Base-by-base conservation (phyloP, 2,329 filamentous ascomycete species). In the Chrysoporthe austroafricana region DNA sequence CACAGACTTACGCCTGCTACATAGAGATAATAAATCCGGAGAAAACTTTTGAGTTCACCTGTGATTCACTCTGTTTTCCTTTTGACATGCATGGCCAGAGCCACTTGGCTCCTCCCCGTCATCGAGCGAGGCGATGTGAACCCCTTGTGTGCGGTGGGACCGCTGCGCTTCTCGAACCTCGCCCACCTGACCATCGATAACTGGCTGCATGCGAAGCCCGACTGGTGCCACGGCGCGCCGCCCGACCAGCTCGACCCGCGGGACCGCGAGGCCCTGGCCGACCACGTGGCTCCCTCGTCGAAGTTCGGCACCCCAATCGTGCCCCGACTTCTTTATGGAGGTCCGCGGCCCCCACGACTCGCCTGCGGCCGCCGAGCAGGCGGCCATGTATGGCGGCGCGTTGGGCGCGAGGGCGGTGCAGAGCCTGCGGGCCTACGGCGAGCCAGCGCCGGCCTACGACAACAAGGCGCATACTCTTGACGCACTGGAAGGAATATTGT, bases 321-420 rank as follows among this genome's bases (percentile, higher is more conserved):
- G 43, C 79, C 79, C 79, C 3, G 82, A 83, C 72, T 79, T 82
- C 66, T 83, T 83, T 65, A 32, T 82, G 1, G 78, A 78, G 64
- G 77, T 72, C 0, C 82, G 82, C 68, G 77, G 76, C 1, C 77
- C 76, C 8, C 66, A 76, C 65, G 77, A 76, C 4, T 73, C 69
- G 52, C 73, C 66, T 7, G 77, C 79, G 6, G 77, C 74, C 14
- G 71, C 14, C 54, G 73, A 75, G 39, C 79, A 81, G 68, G 79
- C 76, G 63, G 73, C 73, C 62, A 26, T 2, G 26, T 77, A 80
- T 59, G 74, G 82, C 67, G 77, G 79, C 48, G 79, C 79, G 3
- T 58, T 73, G 21, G 79, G 79, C 44, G 73, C 78, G 39, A 75
- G 78, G 39, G 78, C 70, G 11, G 80, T 82, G 69, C 75, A 79